Percentiles rank a stretch among this genome's conserved stretches.
These are phyloP conservation scores for Lagenidium giganteum DNA, from an alignment of 352 stramenopile genomes.

Conservation along the genomic window DNA sequence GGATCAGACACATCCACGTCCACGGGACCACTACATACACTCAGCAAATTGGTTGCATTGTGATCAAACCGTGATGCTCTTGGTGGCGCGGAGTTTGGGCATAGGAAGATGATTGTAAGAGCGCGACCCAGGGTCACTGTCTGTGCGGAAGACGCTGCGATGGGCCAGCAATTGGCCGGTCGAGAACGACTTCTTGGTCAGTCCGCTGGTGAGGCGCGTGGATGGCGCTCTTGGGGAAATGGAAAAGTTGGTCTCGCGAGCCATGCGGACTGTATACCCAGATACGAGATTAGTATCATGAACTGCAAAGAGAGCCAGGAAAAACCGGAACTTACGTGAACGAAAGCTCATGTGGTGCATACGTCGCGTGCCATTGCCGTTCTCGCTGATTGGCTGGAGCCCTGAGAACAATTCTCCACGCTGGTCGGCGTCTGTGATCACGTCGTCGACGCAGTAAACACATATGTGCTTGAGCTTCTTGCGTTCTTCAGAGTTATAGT, in stretches of 20 bases:
- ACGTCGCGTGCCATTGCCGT: constrained; percentile 7
- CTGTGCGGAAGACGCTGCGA: constrained; percentile 5
- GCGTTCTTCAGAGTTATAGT: constrained; percentile 49
- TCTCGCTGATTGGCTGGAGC: constrained; percentile 15
- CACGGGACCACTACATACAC: no score
- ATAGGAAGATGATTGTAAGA: no score
- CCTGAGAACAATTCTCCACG: constrained; percentile 7
- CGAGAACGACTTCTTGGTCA: neutral
- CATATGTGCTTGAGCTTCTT: constrained; percentile 73
- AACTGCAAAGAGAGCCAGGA: neutral
- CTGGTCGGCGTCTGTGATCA: constrained; percentile 14
- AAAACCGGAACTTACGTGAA: constrained; percentile 10
- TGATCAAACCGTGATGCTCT: no score
- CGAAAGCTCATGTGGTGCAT: constrained; percentile 23
- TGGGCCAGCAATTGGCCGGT: neutral
- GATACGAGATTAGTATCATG: neutral
- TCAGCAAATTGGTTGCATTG: no score
- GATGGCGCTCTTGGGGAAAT: constrained; percentile 15
- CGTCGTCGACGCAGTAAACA: constrained; percentile 45
- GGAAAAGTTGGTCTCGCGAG: constrained; percentile 17
- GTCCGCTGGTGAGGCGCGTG: no score
- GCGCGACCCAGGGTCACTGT: constrained; percentile 7
- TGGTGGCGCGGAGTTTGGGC: no score
- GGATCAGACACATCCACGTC: no score
- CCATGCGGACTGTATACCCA: constrained; percentile 11